Evolutionary conservation across 2,329 filamentous ascomycete species (phyloP), one percentile per base, ranked within the genome.

Genomic region (Beauveria pseudobassiana): DNA sequence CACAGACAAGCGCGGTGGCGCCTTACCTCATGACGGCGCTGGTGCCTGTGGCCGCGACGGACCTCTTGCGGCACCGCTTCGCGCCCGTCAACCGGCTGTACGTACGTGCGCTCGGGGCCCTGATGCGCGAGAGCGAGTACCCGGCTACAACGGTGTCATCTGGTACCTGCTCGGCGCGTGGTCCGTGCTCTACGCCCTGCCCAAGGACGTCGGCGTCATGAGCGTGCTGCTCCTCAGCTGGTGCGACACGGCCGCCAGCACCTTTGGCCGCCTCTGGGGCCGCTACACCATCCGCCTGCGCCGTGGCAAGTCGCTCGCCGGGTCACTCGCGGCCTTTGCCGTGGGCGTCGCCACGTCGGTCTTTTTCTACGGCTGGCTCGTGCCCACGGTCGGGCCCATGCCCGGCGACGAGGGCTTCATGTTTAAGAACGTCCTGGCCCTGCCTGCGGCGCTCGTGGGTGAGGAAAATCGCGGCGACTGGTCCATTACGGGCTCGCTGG

Each of bases 121-220:
- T 99, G 68, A 99, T 99, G 95, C 90, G 95, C 60, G 95, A 99
- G 78, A 95, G 89, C 66, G 95, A 99, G 76, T 96, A 93, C 67
- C 87, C 53, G 91, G 92, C 57, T 99, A 91, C 82, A 99, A 99
- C 73, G 95, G 95, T 58, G 93, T 98, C 67, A 96, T 99, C 67
- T 97, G 90, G 80, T 99, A 98, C 75, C 85, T 99, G 10, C 83
- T 97, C 8, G 95, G 95, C 62, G 88, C 92, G 30, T 97, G 92
- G 86, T 82, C 87, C 38, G 91, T 93, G 18, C 84, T 98, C 66
- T 85, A 85, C 67, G 91, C 91, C 73, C 91, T 96, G 73, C 91
- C 93, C 65, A 99, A 98, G 77, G 95, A 99, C 69, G 84, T 99
- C 26, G 92, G 88, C 8, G 88, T 96, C 54, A 88, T 98, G 80